These are phyloP conservation scores for Lenwebbia sp. DNA, from an alignment of 345 rosid genomes.

Conservation along the genomic window DNA sequence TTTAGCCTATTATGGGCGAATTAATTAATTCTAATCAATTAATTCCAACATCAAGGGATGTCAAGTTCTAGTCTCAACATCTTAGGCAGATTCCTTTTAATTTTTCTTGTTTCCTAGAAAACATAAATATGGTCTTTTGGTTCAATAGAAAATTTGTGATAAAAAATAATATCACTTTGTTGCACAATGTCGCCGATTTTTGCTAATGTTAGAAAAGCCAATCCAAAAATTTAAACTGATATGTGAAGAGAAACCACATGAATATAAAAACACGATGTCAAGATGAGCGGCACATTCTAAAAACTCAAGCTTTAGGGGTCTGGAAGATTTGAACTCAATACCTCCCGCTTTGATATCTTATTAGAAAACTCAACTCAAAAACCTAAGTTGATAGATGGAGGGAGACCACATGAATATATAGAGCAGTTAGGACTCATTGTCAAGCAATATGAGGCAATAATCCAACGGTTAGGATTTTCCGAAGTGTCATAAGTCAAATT, in stretches of 20 bases:
- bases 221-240: too few relatives aligned
- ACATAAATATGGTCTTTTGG: neutral
- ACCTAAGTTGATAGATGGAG: accelerated
- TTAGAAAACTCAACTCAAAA: too few relatives aligned
- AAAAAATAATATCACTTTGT: neutral
- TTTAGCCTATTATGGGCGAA: too few relatives aligned
- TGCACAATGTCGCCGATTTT: neutral
- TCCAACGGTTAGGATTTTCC: too few relatives aligned
- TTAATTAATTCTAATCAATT: too few relatives aligned
- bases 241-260: too few relatives aligned
- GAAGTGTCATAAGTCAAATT: neutral
- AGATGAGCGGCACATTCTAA: neutral
- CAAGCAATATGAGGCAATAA: too few relatives aligned
- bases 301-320: too few relatives aligned
- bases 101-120: neutral
- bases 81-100: neutral
- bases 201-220: too few relatives aligned
- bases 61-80: neutral
- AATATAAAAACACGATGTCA: neutral
- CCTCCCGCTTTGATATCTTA: too few relatives aligned
- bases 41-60: neutral
- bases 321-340: too few relatives aligned
- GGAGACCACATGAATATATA: too few relatives aligned
- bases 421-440: accelerated
- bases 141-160: neutral